Evolutionary conservation across 495 filamentous ascomycete genomes (phyloP).

Genomic region (Evansstolkia leycettana): DNA sequence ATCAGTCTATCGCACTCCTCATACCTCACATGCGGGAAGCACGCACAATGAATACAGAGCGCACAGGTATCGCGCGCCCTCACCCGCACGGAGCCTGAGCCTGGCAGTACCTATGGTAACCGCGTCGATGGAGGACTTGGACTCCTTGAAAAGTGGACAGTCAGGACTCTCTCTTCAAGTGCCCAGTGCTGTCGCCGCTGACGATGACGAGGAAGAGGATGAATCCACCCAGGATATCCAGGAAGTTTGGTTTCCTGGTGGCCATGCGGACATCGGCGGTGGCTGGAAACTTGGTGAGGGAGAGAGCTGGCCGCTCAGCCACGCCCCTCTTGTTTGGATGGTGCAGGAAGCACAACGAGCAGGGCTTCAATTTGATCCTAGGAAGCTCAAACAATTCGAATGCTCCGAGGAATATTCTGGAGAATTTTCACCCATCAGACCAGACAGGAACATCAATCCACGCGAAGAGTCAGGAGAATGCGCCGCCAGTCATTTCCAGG

Average conservation of each 20-base stretch:
- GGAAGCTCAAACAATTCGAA: slow-evolving; percentile 55
- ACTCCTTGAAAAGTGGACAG: slow-evolving; percentile 25
- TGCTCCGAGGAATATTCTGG: slow-evolving; percentile 41
- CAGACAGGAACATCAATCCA: slow-evolving; percentile 22
- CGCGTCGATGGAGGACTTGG: slow-evolving; percentile 19
- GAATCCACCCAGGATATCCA: slow-evolving; percentile 62
- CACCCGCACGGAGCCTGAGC: slow-evolving; percentile 12
- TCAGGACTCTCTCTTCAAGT: slow-evolving; percentile 28
- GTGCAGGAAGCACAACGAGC: slow-evolving; percentile 65
- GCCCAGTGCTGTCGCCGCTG: slow-evolving; percentile 10
- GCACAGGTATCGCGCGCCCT: slow-evolving; percentile 33
- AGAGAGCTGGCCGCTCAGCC: slow-evolving; percentile 50
- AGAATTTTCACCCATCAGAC: slow-evolving; percentile 30
- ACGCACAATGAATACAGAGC: slow-evolving; percentile 4
- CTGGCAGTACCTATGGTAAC: slow-evolving; percentile 18
- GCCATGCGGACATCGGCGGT: slow-evolving; percentile 74
- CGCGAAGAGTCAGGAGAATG: slow-evolving; percentile 14
- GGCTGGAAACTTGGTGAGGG: slow-evolving; percentile 57
- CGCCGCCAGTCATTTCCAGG: slow-evolving; percentile 9
- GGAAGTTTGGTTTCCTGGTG: slow-evolving; percentile 76
- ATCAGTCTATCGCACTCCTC: slow-evolving; percentile 23
- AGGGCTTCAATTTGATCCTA: slow-evolving; percentile 56
- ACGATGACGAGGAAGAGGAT: slow-evolving; percentile 44
- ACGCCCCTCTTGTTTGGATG: slow-evolving; percentile 76
- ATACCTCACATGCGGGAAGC: slow-evolving; percentile 12